Base-by-base conservation (phyloP, 1,139 yeast species). In the Nakaseomyces glabratus region DNA sequence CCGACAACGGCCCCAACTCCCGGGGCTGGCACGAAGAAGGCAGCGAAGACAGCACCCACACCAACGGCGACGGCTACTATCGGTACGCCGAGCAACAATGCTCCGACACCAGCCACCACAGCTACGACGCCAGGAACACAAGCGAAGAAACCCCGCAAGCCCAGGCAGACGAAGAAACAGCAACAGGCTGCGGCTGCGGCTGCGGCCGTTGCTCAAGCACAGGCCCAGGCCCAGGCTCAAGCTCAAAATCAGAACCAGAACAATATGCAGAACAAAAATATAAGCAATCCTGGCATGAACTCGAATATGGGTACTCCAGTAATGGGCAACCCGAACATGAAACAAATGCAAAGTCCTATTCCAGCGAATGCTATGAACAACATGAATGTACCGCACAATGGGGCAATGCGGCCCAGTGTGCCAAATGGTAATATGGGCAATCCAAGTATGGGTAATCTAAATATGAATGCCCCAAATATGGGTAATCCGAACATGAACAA, bases 61-160 rank as follows among this genome's bases (percentile, higher is more conserved):
- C 39, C 40, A 6, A 36, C 42, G 15, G 28, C 45, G 8, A 28
- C 25, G 3, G 30, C 41, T 6, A 28, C 19, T 22, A 26, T 15
- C 9, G 25, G 28, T 16, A 20, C 23, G 12, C 18, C 13, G 13
- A 26, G 17, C 15, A 20, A 6, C 13, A 20, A 20, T 19, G 20
- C 15, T 6, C 11, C 20, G 4, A 29, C 31, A 20, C 32, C 32
- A 9, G 21, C 16, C 11, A 17, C 24, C 9, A 17, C 32, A 4
- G 32, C 32, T 8, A 20, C 24, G 6, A 29, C 35, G 12, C 28
- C 32, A 15, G 23, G 18, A 16, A 7, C 33, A 4, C 21, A 19
- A 8, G 49, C 42, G 26, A 49, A 48, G 37, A 52, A 51, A 30
- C 51, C 54, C 28, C 41, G 57, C 34, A 51, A 51, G 31, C 53